Base-by-base conservation (phyloP, 2,329 filamentous ascomycete genomes). In the Amauroascus niger region DNA sequence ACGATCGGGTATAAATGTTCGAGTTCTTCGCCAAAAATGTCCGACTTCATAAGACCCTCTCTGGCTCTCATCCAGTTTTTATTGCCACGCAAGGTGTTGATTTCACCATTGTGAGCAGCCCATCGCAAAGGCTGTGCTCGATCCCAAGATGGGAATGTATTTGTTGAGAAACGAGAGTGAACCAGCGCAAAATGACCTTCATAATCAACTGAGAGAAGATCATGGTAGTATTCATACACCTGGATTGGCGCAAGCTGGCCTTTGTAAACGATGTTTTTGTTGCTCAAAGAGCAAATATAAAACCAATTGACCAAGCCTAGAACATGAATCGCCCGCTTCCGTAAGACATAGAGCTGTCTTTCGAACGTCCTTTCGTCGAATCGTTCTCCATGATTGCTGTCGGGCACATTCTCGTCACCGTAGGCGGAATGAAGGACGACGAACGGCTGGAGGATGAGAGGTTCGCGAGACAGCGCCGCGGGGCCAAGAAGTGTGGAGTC, bases 41-140 rank as follows among this genome's bases (percentile, higher is more conserved):
- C 84, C 1, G 91, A 97, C 68, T 88, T 87, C 80, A 97, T 87
- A 60, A 95, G 84, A 71, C 91, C 91, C 74, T 97, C 91, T 66
- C 91, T 84, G 58, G 91, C 91, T 63, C 90, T 86, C 91, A 97
- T 97, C 91, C 91, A 97, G 74, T 97, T 97, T 79, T 97, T 97
- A 77, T 97, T 97, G 57, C 91, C 91, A 68, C 91, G 86, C 58
- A 97, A 76, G 1, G 91, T 97, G 73, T 97, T 97, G 69, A 97
- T 97, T 75, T 97, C 91, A 78, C 91, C 91, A 70, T 97, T 97
- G 77, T 97, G 91, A 65, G 91, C 91, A 60, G 90, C 90, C 91
- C 91, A 97, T 73, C 91, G 83, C 60, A 97, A 76, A 59, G 91
- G 91, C 75, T 97, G 91, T 57, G 91, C 93, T 74, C 91, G 87